Base-by-base conservation (phyloP, 2,329 filamentous ascomycete genomes). In the Penicillium sp. region DNA sequence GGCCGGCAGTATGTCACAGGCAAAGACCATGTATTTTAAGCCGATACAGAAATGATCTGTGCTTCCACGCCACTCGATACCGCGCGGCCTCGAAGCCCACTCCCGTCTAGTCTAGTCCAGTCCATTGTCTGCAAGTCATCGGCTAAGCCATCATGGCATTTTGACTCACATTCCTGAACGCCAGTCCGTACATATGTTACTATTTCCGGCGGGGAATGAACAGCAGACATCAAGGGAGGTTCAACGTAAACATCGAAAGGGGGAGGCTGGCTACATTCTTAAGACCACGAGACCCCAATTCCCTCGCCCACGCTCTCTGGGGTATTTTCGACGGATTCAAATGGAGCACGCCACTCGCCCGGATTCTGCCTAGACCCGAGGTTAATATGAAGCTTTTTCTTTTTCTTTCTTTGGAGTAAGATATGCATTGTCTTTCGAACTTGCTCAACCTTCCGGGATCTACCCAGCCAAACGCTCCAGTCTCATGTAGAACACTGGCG, bases 41-140 rank as follows among this genome's bases (percentile, higher is more conserved):
- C 31, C 25, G 11, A 22, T 10, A 13, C 2, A 24, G 11, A 22
- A 40, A 24, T 38, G n/a, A 33, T 30, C 25, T 36, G 43, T 40
- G 45, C 38, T 9, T 25, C 55, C 46, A 53, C 57, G 58, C 57
- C 50, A 50, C 44, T 51, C 56, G 46, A 45, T 54, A 53, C 56
- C 54, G 36, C 51, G 45, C 49, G 44, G 49, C 51, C 44, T 28
- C 22, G 39, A 27, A 14, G 44, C 36, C 30, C 18, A 44, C 22
- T 27, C 39, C 13, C 16, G 22, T n/a, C 33, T 16, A 20, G 33
- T 36, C 39, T 27, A 41, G 38, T 10, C 7, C n/a, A 22, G 20
- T n/a, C 7, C 14, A n/a, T n/a, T 35, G 14, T 18, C 25, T 27
- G 6, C 31, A 20, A 18, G 10, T 38, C 35, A 38, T 6, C 18